These are phyloP conservation scores for Kwoniella sp. DNA, from an alignment of 768 basidiomycete genomes.

Conservation along the genomic window DNA sequence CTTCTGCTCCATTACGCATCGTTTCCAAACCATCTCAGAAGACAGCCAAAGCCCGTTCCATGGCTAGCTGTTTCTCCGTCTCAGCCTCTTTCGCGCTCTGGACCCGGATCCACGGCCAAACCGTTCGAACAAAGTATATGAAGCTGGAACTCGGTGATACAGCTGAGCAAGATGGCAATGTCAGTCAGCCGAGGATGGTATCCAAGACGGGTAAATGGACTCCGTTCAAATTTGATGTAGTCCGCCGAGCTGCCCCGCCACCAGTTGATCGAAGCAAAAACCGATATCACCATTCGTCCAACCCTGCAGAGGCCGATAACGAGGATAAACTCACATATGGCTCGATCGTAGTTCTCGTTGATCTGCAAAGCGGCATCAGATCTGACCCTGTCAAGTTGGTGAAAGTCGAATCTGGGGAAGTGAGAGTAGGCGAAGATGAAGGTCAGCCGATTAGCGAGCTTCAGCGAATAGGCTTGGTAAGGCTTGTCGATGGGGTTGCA, in stretches of 20 bases:
- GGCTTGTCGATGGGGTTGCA: slow-evolving; percentile 70
- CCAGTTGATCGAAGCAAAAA: slow-evolving; percentile 1
- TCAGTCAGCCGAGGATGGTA: slow-evolving; percentile 20
- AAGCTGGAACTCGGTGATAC: slow-evolving; percentile 71
- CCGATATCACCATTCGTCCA: background rate
- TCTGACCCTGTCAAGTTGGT: slow-evolving; percentile 84
- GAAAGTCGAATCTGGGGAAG: slow-evolving; percentile 87
- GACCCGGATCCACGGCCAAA: slow-evolving; percentile 95
- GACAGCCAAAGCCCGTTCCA: slow-evolving; percentile 87
- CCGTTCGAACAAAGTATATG: slow-evolving; percentile 97
- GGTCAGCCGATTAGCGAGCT: slow-evolving; percentile 87
- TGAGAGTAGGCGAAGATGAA: slow-evolving; percentile 69
- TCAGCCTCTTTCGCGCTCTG: slow-evolving; percentile 89
- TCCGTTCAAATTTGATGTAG: slow-evolving; percentile 88
- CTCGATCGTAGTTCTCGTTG: slow-evolving; percentile 80
- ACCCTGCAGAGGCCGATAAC: background rate
- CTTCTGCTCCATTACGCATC: slow-evolving; percentile 87
- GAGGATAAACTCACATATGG: slow-evolving; percentile 70
- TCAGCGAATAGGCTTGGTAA: slow-evolving; percentile 85
- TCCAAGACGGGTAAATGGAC: slow-evolving; percentile 90
- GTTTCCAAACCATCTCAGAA: slow-evolving; percentile 91
- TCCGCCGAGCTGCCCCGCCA: slow-evolving; percentile 63
- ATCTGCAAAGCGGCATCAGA: slow-evolving; percentile 79
- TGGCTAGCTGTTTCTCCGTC: slow-evolving; percentile 84
- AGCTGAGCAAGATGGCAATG: slow-evolving; percentile 59